Evolutionary conservation across 2,329 filamentous ascomycete species (phyloP), one percentile per base, ranked within the genome.

Genomic region (Septoria petroselini): DNA sequence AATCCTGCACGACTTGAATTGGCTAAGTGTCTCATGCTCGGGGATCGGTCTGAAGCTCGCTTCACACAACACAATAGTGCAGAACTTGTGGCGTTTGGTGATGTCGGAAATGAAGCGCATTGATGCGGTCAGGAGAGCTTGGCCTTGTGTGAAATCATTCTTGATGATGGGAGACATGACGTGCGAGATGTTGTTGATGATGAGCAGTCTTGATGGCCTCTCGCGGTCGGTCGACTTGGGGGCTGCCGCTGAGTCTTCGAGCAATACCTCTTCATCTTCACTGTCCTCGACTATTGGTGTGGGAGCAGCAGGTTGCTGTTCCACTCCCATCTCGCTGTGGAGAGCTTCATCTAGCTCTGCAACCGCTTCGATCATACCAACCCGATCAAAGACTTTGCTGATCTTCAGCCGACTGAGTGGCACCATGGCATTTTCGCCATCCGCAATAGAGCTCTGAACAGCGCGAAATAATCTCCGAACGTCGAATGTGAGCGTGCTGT

Each of bases 311-410:
- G 18, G 14, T 4, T 38, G 34, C n/a, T 39, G 39, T 8, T 25
- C 35, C 44, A 11, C 11, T 18, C 19, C 15, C 15, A 8, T 12
- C 6, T 50, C 41, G 14, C n/a, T n/a, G 11, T 57, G 52, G 4
- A 74, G 49, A 1, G 45, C 63, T n/a, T 70, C 68, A 21, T 67
- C 59, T 29, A 77, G 53, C 58, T 79, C 76, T 0, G 57, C 59
- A 2, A 77, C 52, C 7, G 71, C 71, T 54, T 79, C 76, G 7
- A 66, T 62, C 19, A 78, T 55, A 0, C 76, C 76, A 7, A 70
- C 66, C 31, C 74, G 68, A 55, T 78, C 75, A 55, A 79, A 79
- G 0, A 75, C 71, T 3, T 75, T 69, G 68, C 76, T 75, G 21
- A 78, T 73, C 52, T 68, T 70, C 3, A 78, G 67, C 1, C 71